Base-by-base conservation (phyloP, 2,329 filamentous ascomycete genomes). In the Alternaria novae-zelandiae region DNA sequence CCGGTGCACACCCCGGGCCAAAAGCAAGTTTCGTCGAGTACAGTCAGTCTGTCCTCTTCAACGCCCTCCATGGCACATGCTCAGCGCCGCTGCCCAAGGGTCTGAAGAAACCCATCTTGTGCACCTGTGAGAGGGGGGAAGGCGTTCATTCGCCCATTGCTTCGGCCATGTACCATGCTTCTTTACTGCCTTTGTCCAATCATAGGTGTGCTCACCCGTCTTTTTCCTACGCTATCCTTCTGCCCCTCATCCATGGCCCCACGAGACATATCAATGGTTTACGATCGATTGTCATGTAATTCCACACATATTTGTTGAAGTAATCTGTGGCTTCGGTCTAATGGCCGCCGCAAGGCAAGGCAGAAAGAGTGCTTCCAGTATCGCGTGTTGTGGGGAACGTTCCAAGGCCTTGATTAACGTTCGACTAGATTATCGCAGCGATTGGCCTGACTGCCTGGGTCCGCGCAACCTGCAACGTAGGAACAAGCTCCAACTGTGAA, bases 1-100 rank as follows among this genome's bases (percentile, higher is more conserved):
- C 69, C 70, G 69, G 64, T 49, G 23, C 57, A 63, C 28, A 57
- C 57, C 57, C 49, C 36, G 36, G 56, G 54, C 21, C 62, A 69
- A 70, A 65, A 66, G 63, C 58, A 66, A 66, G 59, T 57, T 55
- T 9, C 20, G 30, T 45, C 53, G n/a, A 41, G 36, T 53, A 53
- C 36, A 41, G 36, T 20, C 30, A 11, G 30, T 53, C 20, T 28
- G 23, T 46, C n/a, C 13, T 46, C 15, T 30, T 28, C 32, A 9
- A 43, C 53, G 21, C 25, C 25, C 25, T 20, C 36, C 12, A 43
- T 36, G 21, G 17, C 25, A 28, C 13, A 7, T 28, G 15, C 53
- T 10, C 17, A 21, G 54, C 25, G 44, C 15, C 36, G 54, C 43
- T 49, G 54, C 54, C 25, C 43, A 57, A 57, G 54, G 45, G 43